These are phyloP conservation scores for Lichtheimia corymbifera DNA, from an alignment of 371 early-diverging fungal species.

Conservation along the genomic window DNA sequence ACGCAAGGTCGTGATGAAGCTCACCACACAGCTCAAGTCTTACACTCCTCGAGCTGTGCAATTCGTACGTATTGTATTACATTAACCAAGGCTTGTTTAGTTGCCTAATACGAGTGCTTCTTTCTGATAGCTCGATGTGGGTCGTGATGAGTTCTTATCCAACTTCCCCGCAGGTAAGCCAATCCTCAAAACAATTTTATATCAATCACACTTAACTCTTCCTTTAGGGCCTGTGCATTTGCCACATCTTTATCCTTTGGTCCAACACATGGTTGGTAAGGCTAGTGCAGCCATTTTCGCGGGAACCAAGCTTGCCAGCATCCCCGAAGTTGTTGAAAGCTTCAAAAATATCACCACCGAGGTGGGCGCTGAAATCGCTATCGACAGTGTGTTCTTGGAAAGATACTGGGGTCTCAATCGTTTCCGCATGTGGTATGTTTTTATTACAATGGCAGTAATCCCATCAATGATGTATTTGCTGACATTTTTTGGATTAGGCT, in stretches of 20 bases:
- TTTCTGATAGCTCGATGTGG: background rate
- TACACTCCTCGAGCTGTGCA: conserved; percentile 17
- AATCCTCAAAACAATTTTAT: background rate
- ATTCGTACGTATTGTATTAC: conserved; percentile 3
- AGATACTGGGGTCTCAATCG: conserved; percentile 10
- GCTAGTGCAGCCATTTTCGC: conserved; percentile 27
- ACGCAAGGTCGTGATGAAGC: conserved; percentile 6
- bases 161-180: conserved; percentile 7
- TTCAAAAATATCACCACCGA: conserved; percentile 28
- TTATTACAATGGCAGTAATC: no score
- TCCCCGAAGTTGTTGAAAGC: conserved; percentile 15
- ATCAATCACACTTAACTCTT: background rate
- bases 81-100: background rate
- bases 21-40: conserved; percentile 11
- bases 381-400: conserved; percentile 13
- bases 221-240: conserved; percentile 1
- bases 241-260: conserved; percentile 15
- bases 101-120: background rate
- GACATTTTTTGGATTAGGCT: background rate
- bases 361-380: conserved; percentile 14
- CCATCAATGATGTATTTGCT: no score
- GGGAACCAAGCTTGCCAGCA: conserved; percentile 15
- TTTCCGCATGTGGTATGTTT: conserved; percentile 16
- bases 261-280: conserved; percentile 20
- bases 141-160: background rate